Percentiles rank a stretch among this genome's conserved stretches.
Evolutionary conservation across 2,329 filamentous ascomycete species (phyloP).

Genomic region (Amauroascus niger): DNA sequence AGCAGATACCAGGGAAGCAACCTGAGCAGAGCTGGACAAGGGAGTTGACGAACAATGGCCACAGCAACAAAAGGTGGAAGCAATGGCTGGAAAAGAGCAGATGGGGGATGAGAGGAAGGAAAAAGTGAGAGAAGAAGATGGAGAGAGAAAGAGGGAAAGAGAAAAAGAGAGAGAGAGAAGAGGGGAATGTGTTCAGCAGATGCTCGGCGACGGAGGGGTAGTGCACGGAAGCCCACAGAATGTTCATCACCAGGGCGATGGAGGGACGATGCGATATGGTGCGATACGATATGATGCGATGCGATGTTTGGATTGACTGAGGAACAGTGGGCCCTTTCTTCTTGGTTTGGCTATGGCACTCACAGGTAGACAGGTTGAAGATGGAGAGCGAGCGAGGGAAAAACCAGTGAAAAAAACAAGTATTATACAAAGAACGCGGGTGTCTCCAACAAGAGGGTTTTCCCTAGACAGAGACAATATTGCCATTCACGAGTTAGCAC

Average conservation of each 20-base stretch:
- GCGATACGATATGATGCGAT: not conserved
- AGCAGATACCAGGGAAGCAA: not conserved
- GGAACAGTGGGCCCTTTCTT: not conserved
- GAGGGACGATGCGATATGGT: conserved; percentile 1
- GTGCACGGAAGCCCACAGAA: not conserved
- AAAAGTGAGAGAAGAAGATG: not conserved
- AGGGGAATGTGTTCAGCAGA: not conserved
- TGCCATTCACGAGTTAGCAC: conserved; percentile 4
- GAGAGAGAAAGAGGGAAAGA: not conserved
- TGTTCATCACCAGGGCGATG: conserved; percentile 10
- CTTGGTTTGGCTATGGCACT: not conserved
- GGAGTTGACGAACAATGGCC: not conserved
- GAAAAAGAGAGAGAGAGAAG: not conserved
- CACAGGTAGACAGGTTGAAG: conserved; percentile 6
- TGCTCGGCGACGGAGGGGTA: conserved; percentile 9
- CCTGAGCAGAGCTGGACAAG: not conserved
- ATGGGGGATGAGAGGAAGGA: not conserved
- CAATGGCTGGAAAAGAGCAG: too few species aligned
- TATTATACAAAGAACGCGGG: conserved; percentile 3
- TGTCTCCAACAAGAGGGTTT: conserved; percentile 4
- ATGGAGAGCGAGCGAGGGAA: not conserved
- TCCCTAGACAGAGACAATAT: not conserved
- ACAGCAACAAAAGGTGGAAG: not conserved
- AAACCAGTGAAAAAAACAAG: not conserved
- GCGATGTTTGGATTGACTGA: not conserved